Base-by-base conservation (phyloP, 2,329 filamentous ascomycete species). In the Thielaviopsis cerberus region DNA sequence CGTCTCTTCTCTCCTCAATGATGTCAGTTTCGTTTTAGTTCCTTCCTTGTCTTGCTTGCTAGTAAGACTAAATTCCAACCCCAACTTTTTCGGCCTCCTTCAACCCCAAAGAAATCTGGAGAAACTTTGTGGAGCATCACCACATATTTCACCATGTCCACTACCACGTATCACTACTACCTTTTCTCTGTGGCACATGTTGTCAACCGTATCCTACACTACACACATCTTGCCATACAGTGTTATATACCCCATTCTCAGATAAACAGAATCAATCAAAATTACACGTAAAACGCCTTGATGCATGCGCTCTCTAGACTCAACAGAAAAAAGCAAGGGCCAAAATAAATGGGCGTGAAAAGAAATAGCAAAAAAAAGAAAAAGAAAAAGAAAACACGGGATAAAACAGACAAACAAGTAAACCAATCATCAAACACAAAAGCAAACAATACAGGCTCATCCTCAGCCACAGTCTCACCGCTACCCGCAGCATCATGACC, bases 321-420 rank as follows among this genome's bases (percentile, higher is more conserved):
- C 20, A 13, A 22, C 48, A 25, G 15, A 24, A 50, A 54, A 57
- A 23, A 37, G 41, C 55, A 48, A 24, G 54, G 10, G 34, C 15
- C 4, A 54, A 24, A 20, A 54, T 41, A 54, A 7, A 20, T 22
- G 30, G 25, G 26, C 37, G 20, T 22, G 25, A 27, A 51, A 56
- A 27, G 53, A 56, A 55, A 51, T n/a, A 59, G 59, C 25, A 17
- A 22, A 34, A 55, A 41, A 45, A 55, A 51, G 8, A 54, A 24
- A 52, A 27, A 48, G 37, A 51, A 3, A 20, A 37, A 37, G 64
- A 53, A 63, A 59, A 34, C 61, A 58, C 15, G 60, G 58, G 54
- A 64, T 61, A 41, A 63, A 58, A 41, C 34, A 41, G n/a, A 10
- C 1, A 41, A 41, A 41, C 34, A 30, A 30, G 6, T 11, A 30